Percentiles rank a stretch among this genome's conserved stretches.
Conservation (phyloP, 768 basidiomycete genomes). For the Lentinula edodes region DNA sequence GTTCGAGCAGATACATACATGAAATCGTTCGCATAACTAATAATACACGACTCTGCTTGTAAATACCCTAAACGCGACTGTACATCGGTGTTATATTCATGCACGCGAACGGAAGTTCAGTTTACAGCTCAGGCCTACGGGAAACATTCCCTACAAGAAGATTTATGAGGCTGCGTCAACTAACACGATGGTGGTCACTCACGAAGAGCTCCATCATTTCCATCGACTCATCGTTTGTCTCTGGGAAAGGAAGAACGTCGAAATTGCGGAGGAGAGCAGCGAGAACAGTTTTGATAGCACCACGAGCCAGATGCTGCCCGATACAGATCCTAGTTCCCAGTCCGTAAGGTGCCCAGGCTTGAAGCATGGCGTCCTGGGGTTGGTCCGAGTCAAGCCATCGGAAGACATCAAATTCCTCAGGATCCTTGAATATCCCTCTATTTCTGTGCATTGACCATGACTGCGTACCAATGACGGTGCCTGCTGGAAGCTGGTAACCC, state of each 20-base stretch:
- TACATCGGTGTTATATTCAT: not conserved
- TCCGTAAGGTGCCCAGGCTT: constrained; percentile 11
- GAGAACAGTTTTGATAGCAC: constrained; percentile 56
- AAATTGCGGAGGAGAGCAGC: constrained; percentile 64
- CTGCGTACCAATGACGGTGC: constrained; percentile 71
- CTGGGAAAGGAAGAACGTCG: constrained; percentile 53
- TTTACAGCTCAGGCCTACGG: constrained; percentile 71
- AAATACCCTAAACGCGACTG: too few species aligned
- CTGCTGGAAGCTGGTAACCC: constrained; percentile 73
- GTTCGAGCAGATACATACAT: constrained; percentile 20
- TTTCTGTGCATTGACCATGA: constrained; percentile 81
- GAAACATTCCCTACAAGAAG: constrained; percentile 58
- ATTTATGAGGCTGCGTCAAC: not conserved
- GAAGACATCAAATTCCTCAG: constrained; percentile 67
- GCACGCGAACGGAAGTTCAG: constrained; percentile 54
- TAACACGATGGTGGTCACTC: constrained; percentile 21
- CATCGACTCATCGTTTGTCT: constrained; percentile 74
- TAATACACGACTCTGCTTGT: not conserved
- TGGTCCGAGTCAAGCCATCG: constrained; percentile 63
- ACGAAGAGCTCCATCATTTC: constrained; percentile 79
- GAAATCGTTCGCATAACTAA: not conserved
- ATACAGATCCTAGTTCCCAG: constrained; percentile 68
- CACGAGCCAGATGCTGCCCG: constrained; percentile 69
- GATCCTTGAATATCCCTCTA: constrained; percentile 17
- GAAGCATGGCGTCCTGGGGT: constrained; percentile 5